A percentile compares a stretch with the other conserved stretches of the same genome.
Conservation (phyloP, 2,329 filamentous ascomycete species). For the Aureobasidium sp. region DNA sequence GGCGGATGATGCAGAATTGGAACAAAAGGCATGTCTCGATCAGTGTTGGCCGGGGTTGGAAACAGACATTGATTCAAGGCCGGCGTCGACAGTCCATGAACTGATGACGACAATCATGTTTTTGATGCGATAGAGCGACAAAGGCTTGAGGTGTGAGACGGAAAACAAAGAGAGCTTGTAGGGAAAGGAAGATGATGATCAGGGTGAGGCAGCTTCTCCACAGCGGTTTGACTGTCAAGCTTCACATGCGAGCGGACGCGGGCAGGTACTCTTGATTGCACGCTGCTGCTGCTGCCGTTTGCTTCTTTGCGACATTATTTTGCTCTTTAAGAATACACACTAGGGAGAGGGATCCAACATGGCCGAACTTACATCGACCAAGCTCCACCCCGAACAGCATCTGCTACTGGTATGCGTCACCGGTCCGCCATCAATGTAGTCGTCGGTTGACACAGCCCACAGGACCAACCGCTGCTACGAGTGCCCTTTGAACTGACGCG, state of each 20-base stretch:
- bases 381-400: conserved; percentile 68
- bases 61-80: background rate
- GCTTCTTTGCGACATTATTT: background rate
- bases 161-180: background rate
- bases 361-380: conserved; percentile 49
- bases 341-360: conserved; percentile 22
- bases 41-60: background rate
- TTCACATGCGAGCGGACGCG: background rate
- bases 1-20: background rate
- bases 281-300: background rate
- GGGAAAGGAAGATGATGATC: background rate
- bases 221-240: background rate
- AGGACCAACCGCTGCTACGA: conserved; percentile 92
- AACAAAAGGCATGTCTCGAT: background rate
- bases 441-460: conserved; percentile 1
- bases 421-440: background rate
- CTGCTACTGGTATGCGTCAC: conserved; percentile 56
- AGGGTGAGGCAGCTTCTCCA: background rate
- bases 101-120: too few relatives aligned
- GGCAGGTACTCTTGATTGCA: background rate
- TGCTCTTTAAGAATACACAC: background rate
- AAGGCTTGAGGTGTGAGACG: background rate
- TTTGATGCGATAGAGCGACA: background rate
- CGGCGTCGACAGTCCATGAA: background rate
- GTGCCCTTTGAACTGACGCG: conserved; percentile 87